Evolutionary conservation across 208 protist species (phyloP), one percentile per base, ranked within the genome.

Genomic region (Vickermania ingenoplastis): DNA sequence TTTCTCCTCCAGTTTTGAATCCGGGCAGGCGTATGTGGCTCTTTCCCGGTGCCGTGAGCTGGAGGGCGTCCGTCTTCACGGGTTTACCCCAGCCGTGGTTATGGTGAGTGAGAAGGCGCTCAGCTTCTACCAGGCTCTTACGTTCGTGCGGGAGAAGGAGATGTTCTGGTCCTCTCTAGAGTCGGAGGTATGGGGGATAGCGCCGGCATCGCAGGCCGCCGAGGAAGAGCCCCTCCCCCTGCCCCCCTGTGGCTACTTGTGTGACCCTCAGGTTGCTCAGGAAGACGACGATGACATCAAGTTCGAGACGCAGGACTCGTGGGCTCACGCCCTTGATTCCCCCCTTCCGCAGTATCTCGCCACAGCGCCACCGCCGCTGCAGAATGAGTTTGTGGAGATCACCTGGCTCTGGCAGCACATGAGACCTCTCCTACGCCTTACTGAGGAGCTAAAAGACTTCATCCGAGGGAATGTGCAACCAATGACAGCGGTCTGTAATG

Each of bases 1-100:
- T 71, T 81, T 95, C 56, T 63, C 69, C 25, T 67, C 73, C 27
- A 75, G 83, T 1, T 93, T 93, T 54, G 85, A 86, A 60, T 71
- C 76, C n/a, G 83, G 83, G 2, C 89, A 93, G 74, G 81, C 81
- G 1, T 95, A 95, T 74, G 89, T 95, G 36, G 89, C 89, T 4
- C 86, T 95, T 28, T 95, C 89, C 0, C 83, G 87, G 13, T 91
- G 83, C 68, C 89, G 81, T 0, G 67, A 83, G 29, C 65, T 94
- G 31, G 52, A 61, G 41, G 67, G 69, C 30, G 65, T 86, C 53
- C 65, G 77, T 2, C 69, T 94, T 56, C 72, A 88, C 67, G 73
- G 77, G 26, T 94, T 94, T 68, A 57, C 67, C 28, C 61, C 67
- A 2, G 55, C 69, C 41, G 61, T 78, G 31, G 77, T 90, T 22